phyloP scores from a whole-genome alignment of 305 asterid genomes.

The Fraxinus platypoda region DNA sequence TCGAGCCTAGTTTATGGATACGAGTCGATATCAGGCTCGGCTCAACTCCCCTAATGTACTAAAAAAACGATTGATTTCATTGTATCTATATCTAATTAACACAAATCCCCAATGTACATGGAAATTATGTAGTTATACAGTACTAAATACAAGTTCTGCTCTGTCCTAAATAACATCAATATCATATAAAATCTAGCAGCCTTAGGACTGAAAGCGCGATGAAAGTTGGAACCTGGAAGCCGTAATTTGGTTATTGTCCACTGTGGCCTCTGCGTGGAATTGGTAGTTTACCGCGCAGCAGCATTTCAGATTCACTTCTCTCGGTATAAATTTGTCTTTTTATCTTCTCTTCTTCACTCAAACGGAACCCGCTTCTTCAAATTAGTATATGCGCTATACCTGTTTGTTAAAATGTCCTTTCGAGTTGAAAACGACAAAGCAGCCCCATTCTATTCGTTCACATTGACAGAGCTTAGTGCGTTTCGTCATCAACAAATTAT shows the following conservation, averaged over 20 bases:
- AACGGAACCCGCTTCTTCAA: not conserved
- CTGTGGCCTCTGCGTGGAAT: not conserved
- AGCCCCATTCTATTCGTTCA: not conserved
- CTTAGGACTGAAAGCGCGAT: not conserved
- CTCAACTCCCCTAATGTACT: not conserved
- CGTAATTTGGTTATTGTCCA: not conserved
- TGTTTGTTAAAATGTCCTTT: conserved; percentile 35
- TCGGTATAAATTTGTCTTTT: not conserved
- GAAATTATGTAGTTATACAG: not conserved
- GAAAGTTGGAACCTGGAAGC: not conserved
- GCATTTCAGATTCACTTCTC: not conserved
- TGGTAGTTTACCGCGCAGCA: not conserved
- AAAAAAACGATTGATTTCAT: not conserved
- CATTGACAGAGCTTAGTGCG: conserved; percentile 6
- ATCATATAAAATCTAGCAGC: not conserved
- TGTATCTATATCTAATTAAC: not conserved
- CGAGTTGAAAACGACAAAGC: not conserved
- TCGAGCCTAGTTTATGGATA: not conserved
- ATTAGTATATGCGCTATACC: conserved; percentile 6
- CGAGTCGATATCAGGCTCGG: not conserved
- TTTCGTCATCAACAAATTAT: conserved; percentile 10
- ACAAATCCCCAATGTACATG: not conserved
- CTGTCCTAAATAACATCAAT: not conserved
- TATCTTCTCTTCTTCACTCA: not conserved
- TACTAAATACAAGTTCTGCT: not conserved